phyloP scores from a whole-genome alignment of 1,284 basidiomycete genomes.

The Ceratobasidium papillatum region DNA sequence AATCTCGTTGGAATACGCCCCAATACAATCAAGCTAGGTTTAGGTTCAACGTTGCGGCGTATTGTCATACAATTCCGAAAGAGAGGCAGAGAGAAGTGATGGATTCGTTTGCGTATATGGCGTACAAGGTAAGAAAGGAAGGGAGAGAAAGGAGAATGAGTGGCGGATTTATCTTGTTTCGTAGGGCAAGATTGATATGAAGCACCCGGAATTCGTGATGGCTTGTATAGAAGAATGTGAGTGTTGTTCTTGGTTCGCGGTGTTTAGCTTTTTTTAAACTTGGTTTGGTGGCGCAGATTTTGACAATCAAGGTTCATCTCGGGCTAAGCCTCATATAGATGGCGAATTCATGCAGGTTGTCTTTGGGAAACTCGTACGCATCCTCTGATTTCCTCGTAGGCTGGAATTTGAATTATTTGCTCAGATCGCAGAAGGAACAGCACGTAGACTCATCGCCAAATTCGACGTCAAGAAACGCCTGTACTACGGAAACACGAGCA shows the following conservation, averaged over 20 bases:
- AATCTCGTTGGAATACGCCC: constrained; percentile 61
- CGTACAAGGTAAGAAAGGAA: constrained; percentile 49
- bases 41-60: constrained; percentile 80
- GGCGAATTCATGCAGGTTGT: constrained; percentile 75
- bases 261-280: background rate
- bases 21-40: constrained; percentile 73
- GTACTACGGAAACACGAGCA: constrained; percentile 96
- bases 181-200: constrained; percentile 84
- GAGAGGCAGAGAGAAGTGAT: constrained; percentile 73
- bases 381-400: background rate
- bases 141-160: background rate
- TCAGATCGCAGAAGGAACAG: constrained; percentile 76
- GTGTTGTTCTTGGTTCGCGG: constrained; percentile 46
- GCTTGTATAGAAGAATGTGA: constrained; percentile 92
- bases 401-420: constrained; percentile 4
- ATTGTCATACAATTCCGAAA: constrained; percentile 78
- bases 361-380: constrained; percentile 86
- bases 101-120: constrained; percentile 87
- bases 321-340: constrained; percentile 64
- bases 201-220: constrained; percentile 79
- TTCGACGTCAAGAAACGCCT: constrained; percentile 91
- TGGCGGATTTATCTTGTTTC: constrained; percentile 50
- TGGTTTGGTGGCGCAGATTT: constrained; percentile 48
- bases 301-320: constrained; percentile 51
- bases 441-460: constrained; percentile 69